These are phyloP conservation scores for Talaromyces sp. DNA, from an alignment of 2,329 filamentous ascomycete genomes.

Conservation along the genomic window DNA sequence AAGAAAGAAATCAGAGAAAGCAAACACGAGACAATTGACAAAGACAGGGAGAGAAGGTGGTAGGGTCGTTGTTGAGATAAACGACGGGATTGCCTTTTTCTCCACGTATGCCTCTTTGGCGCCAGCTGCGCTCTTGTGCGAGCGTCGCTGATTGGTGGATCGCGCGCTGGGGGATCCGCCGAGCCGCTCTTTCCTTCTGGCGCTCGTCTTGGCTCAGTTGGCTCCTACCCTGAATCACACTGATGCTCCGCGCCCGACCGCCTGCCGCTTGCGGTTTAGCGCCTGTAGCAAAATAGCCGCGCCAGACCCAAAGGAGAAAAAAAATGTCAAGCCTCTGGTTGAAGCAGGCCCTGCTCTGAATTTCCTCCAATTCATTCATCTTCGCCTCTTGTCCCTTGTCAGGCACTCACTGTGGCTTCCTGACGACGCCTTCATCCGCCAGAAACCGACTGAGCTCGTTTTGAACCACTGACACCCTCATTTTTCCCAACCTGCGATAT, in stretches of 20 bases:
- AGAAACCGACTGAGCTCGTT: neutral
- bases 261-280: slow-evolving; percentile 2
- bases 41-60: slow-evolving; percentile 14
- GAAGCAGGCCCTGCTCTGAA: slow-evolving; percentile 3
- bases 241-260: slow-evolving; percentile 3
- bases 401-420: slow-evolving; percentile 12
- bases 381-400: slow-evolving; percentile 4
- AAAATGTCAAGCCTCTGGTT: slow-evolving; percentile 18
- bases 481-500: slow-evolving; percentile 8
- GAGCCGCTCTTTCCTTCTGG: slow-evolving; percentile 14
- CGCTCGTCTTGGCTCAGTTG: neutral
- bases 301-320: slow-evolving; percentile 21
- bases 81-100: slow-evolving; percentile 22
- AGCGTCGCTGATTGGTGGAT: slow-evolving; percentile 9
- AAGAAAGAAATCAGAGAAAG: slow-evolving; percentile 25
- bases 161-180: neutral
- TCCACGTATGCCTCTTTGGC: slow-evolving; percentile 29
- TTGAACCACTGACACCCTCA: slow-evolving; percentile 5
- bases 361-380: slow-evolving; percentile 12
- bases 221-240: neutral
- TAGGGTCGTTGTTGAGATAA: slow-evolving; percentile 2
- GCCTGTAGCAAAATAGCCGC: neutral
- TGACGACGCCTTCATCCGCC: neutral
- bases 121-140: slow-evolving; percentile 11
- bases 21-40: neutral